Evolutionary conservation across 1,284 basidiomycete genomes (phyloP).

Genomic region (Ceratobasidium sp.): DNA sequence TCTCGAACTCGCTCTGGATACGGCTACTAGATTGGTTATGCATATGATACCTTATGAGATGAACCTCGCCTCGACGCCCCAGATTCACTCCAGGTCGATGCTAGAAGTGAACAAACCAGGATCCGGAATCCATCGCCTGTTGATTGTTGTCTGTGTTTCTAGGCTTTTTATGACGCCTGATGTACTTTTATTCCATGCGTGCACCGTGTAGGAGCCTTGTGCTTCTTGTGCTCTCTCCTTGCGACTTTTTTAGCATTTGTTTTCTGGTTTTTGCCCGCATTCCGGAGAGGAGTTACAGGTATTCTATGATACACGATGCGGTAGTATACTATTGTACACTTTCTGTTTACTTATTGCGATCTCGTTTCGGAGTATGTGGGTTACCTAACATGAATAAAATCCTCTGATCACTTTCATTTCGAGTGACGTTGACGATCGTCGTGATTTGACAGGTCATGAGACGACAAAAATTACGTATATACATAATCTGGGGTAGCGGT

Average conservation of each 20-base stretch:
- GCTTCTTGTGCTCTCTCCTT: background rate
- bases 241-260: background rate
- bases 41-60: background rate
- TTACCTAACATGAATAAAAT: constrained; percentile 26
- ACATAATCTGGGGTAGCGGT: too few species aligned
- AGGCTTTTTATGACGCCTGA: constrained; percentile 24
- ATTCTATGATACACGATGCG: constrained; percentile 33
- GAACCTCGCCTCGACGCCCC: constrained; percentile 11
- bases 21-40: constrained; percentile 14
- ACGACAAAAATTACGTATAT: too few species aligned
- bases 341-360: constrained; percentile 37
- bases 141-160: constrained; percentile 21
- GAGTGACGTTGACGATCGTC: background rate
- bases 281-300: constrained; percentile 34
- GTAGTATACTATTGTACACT: constrained; percentile 39
- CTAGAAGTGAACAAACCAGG: background rate
- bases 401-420: background rate
- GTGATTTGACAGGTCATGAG: too few species aligned
- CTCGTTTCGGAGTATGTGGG: constrained; percentile 18
- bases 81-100: constrained; percentile 21
- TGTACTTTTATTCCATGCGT: constrained; percentile 21
- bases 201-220: background rate
- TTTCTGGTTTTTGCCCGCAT: background rate
- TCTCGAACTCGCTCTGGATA: constrained; percentile 35
- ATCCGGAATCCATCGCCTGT: constrained; percentile 23